These are phyloP conservation scores for Stellera chamaejasme DNA, from an alignment of 345 rosid species.

Conservation along the genomic window DNA sequence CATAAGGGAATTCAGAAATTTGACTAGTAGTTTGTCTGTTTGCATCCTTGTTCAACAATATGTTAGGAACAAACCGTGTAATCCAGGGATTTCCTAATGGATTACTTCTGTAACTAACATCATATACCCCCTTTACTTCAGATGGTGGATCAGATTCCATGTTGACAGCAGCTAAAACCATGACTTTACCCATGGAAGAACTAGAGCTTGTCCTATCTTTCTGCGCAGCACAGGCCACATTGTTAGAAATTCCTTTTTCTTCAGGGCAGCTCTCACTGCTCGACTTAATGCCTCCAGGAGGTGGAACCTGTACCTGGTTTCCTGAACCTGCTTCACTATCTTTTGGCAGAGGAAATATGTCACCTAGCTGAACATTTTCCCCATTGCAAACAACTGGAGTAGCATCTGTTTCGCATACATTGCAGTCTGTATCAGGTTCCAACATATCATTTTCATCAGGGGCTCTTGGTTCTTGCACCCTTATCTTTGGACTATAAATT, in stretches of 20 bases:
- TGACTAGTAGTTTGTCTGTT: constrained; percentile 7
- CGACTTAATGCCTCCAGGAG: constrained; percentile 19
- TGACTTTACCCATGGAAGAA: constrained; percentile 32
- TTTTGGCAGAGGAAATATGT: constrained; percentile 23
- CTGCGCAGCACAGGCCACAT: constrained; percentile 17
- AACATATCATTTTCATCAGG: constrained; percentile 16
- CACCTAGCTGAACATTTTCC: constrained; percentile 28
- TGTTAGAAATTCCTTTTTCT: constrained; percentile 22
- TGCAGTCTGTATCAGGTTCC: constrained; percentile 23
- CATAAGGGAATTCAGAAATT: constrained; percentile 19
- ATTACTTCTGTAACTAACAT: constrained; percentile 30
- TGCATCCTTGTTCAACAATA: constrained; percentile 16
- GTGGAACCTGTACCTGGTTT: constrained; percentile 20
- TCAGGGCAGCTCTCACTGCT: constrained; percentile 19
- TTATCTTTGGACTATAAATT: constrained; percentile 43
- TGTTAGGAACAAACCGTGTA: constrained; percentile 53
- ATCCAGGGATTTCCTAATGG: constrained; percentile 65
- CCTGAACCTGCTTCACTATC: constrained; percentile 22
- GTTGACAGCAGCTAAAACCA: constrained; percentile 15
- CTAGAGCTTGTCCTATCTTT: constrained; percentile 29
- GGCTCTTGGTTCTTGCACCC: constrained; percentile 18
- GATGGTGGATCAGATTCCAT: constrained; percentile 21
- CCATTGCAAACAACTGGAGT: constrained; percentile 31
- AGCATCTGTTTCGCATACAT: constrained; percentile 26
- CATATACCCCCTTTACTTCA: constrained; percentile 25